These are phyloP conservation scores for Kodamaea sp. DNA, from an alignment of 1,139 yeast genomes.

Conservation along the genomic window DNA sequence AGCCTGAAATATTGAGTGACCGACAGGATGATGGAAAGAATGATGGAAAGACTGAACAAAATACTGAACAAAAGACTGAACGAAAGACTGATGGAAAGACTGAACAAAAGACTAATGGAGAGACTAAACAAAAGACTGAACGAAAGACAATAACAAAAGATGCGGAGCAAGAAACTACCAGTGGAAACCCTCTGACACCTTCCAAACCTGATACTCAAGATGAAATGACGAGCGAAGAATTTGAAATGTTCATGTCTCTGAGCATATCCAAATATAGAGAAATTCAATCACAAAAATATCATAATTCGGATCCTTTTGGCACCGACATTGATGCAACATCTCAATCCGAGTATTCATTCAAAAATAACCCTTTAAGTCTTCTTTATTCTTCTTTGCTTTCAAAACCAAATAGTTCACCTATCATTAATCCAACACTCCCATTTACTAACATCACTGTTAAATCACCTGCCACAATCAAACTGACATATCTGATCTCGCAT, in stretches of 20 bases:
- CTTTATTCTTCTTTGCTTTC: slow-evolving; percentile 16
- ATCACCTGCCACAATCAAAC: slow-evolving; percentile 39
- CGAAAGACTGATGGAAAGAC: not conserved
- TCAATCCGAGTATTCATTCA: slow-evolving; percentile 1
- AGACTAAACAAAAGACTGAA: not conserved
- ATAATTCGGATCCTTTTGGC: slow-evolving; percentile 12
- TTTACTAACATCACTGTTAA: slow-evolving; percentile 22
- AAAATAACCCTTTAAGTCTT: slow-evolving; percentile 15
- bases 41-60: not conserved
- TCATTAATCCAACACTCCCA: slow-evolving; percentile 9
- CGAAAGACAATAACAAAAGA: slow-evolving; percentile 9
- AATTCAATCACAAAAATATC: slow-evolving; percentile 20
- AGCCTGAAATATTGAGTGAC: no score
- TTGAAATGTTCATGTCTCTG: slow-evolving; percentile 35
- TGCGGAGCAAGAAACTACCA: not conserved
- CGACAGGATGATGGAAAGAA: not conserved
- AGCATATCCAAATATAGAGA: slow-evolving; percentile 34
- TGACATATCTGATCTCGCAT: slow-evolving; percentile 36
- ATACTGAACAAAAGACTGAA: not conserved
- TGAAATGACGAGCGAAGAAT: slow-evolving; percentile 24
- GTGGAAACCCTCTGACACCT: not conserved
- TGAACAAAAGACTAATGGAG: no score
- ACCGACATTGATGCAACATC: not conserved
- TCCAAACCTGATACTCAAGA: not conserved
- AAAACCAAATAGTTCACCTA: slow-evolving; percentile 9